A percentile compares a stretch with the other conserved stretches of the same genome.
phyloP scores from a whole-genome alignment of 768 basidiomycete genomes.

The Tricholoma flavovirens region DNA sequence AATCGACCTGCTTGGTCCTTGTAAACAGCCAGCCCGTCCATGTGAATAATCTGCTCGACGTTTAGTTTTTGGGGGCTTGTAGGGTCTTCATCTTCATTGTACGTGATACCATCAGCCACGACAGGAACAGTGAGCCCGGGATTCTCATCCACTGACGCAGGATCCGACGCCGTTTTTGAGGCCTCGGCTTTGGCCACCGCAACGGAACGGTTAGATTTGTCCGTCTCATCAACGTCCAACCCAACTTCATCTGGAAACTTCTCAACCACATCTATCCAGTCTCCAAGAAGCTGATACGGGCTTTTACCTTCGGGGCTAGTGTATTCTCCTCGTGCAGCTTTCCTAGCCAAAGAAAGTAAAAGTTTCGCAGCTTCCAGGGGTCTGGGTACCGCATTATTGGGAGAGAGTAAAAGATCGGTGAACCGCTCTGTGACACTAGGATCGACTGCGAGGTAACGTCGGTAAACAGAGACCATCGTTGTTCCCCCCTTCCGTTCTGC shows the following conservation, averaged over 20 bases:
- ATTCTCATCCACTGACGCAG: constrained; percentile 50
- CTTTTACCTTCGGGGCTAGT: constrained; percentile 89
- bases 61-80: constrained; percentile 63
- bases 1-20: constrained; percentile 95
- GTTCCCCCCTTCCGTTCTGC: constrained; percentile 76
- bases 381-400: constrained; percentile 50
- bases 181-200: constrained; percentile 42
- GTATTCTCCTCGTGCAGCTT: constrained; percentile 79
- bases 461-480: constrained; percentile 78
- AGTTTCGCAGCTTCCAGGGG: constrained; percentile 94
- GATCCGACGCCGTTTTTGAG: constrained; percentile 24
- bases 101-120: constrained; percentile 33
- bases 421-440: constrained; percentile 78
- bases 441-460: constrained; percentile 83
- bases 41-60: constrained; percentile 77
- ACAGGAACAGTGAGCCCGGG: constrained; percentile 55
- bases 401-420: constrained; percentile 60
- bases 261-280: constrained; percentile 91
- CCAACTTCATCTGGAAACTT: constrained; percentile 90
- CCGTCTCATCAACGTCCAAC: constrained; percentile 72
- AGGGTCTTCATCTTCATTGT: constrained; percentile 73
- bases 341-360: constrained; percentile 75
- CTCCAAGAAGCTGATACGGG: constrained; percentile 87
- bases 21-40: constrained; percentile 84
- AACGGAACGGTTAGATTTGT: constrained; percentile 46